Evolutionary conservation across 495 filamentous ascomycete genomes (phyloP).

Genomic region (Aspergillus panamensis): DNA sequence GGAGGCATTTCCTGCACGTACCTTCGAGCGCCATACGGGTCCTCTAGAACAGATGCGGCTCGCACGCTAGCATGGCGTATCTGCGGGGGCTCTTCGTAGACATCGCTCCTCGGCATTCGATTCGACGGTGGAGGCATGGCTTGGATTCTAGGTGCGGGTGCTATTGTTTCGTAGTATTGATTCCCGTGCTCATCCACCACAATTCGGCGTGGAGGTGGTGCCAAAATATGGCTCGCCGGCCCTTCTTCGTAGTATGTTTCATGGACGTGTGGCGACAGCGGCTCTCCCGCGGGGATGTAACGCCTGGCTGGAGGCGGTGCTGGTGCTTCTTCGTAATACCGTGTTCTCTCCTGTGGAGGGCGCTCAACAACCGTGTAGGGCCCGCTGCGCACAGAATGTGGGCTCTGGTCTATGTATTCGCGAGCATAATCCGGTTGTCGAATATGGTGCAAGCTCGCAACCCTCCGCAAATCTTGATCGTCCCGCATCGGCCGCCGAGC

Average conservation of each 20-base stretch:
- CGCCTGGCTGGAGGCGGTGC: slow-evolving; percentile 36
- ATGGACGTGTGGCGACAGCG: slow-evolving; percentile 52
- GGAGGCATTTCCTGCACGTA: slow-evolving; percentile 48
- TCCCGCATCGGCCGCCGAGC: slow-evolving; percentile 45
- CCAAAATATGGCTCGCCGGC: slow-evolving; percentile 47
- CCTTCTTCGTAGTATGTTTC: slow-evolving; percentile 46
- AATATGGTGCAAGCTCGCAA: slow-evolving; percentile 55
- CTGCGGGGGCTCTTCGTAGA: slow-evolving; percentile 36
- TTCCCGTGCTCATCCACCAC: slow-evolving; percentile 69
- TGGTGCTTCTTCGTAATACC: slow-evolving; percentile 56
- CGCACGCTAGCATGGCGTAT: slow-evolving; percentile 39
- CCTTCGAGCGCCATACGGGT: slow-evolving; percentile 40
- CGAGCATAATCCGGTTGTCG: slow-evolving; percentile 49
- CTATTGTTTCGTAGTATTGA: slow-evolving; percentile 61
- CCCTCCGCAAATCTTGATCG: slow-evolving; percentile 55
- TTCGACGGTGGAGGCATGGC: slow-evolving; percentile 50
- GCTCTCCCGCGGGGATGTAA: slow-evolving; percentile 53
- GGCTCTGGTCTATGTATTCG: slow-evolving; percentile 43
- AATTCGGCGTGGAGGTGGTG: slow-evolving; percentile 59
- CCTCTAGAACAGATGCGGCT: slow-evolving; percentile 41
- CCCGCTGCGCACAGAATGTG: slow-evolving; percentile 51
- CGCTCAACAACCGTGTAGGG: slow-evolving; percentile 60
- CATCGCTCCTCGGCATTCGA: slow-evolving; percentile 33
- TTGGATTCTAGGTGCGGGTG: slow-evolving; percentile 37
- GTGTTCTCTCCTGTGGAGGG: slow-evolving; percentile 41